A percentile compares a stretch with the other conserved stretches of the same genome.
These are phyloP conservation scores for Oryza nivara DNA, from an alignment of 176 grass and related monocot genomes.

Conservation along the genomic window DNA sequence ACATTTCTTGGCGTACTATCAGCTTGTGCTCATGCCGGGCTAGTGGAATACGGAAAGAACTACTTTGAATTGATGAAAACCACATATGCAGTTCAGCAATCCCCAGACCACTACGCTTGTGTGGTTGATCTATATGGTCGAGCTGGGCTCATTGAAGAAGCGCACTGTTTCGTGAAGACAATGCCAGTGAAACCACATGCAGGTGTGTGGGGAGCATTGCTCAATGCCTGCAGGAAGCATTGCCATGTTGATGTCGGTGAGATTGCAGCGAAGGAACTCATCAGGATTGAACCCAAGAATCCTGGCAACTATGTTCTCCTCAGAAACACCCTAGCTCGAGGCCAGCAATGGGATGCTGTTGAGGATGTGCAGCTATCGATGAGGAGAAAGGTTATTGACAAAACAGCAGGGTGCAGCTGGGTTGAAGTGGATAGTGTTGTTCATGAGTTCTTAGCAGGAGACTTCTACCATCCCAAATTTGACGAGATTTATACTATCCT, in stretches of 20 bases:
- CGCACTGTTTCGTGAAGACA: conserved; percentile 36
- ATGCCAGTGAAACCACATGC: conserved; percentile 68
- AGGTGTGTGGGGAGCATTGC: conserved; percentile 79
- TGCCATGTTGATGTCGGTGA: conserved; percentile 43
- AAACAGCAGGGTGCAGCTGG: conserved; percentile 66
- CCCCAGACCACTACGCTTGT: conserved; percentile 66
- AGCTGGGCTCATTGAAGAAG: conserved; percentile 61
- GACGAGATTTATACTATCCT: conserved; percentile 47
- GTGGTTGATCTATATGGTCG: conserved; percentile 75
- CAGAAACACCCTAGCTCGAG: conserved; percentile 61
- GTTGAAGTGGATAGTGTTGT: conserved; percentile 50
- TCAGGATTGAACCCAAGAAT: conserved; percentile 58
- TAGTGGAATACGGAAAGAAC: conserved; percentile 38
- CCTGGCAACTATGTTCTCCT: conserved; percentile 69
- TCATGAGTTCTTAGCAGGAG: conserved; percentile 48
- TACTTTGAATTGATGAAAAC: conserved; percentile 63
- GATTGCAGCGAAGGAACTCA: conserved; percentile 53
- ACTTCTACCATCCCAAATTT: conserved; percentile 40
- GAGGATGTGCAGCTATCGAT: conserved; percentile 44
- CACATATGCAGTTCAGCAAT: conserved; percentile 47
- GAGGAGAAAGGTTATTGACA: conserved; percentile 47
- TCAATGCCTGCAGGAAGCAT: conserved; percentile 70
- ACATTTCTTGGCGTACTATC: conserved; percentile 63
- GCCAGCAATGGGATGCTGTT: conserved; percentile 53
- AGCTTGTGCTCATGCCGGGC: conserved; percentile 64